Evolutionary conservation across 371 early-diverging fungal genomes (phyloP), one percentile per base, ranked within the genome.

Genomic region (Dentiscutata heterogama): DNA sequence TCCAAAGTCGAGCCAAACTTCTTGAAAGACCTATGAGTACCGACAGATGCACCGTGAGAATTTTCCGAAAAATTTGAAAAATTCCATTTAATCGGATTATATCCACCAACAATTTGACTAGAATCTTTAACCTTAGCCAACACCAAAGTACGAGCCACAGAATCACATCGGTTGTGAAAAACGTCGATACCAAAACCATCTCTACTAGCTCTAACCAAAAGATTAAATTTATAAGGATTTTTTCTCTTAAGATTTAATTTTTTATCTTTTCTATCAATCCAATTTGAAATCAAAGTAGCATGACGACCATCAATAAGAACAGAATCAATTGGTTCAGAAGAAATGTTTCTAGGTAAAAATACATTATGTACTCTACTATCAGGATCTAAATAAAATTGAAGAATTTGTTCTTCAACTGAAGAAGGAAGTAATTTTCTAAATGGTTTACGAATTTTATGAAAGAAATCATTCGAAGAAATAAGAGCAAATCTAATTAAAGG

Each of bases 391-490:
- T 58, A 22, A 68, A 25, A 68, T 42, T 68, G 31, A n/a, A 68
- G n/a, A 31, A 68, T 68, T 10, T 68, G 20, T 68, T 68, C 68
- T 20, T 68, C 29, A 31, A 68, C 7, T 29, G 11, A 8, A 25
- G n/a, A 8, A n/a, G 74, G 25, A 29, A 73, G 22, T 13, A 73
- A 29, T 22, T 73, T 51, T 50, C 51, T 51, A 73, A 25, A 73
- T 25, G 51, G 31, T 29, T 22, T 20, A 2, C 46, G 27, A 35
- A 75, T 42, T 75, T 58, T 75, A 14, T 75, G 31, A 42, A 29
- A 75, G n/a, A 58, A 75, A 58, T 75, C 76, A 58, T n/a, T 31
- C 10, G 76, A 54, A 75, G 60, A 42, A n/a, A 75, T 58, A 16
- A 56, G 58, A 58, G 29, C 18, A 60, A 75, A 75, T 39, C 76